Evolutionary conservation across 2,329 filamentous ascomycete genomes (phyloP).

Genomic region (Coleophoma crateriformis): DNA sequence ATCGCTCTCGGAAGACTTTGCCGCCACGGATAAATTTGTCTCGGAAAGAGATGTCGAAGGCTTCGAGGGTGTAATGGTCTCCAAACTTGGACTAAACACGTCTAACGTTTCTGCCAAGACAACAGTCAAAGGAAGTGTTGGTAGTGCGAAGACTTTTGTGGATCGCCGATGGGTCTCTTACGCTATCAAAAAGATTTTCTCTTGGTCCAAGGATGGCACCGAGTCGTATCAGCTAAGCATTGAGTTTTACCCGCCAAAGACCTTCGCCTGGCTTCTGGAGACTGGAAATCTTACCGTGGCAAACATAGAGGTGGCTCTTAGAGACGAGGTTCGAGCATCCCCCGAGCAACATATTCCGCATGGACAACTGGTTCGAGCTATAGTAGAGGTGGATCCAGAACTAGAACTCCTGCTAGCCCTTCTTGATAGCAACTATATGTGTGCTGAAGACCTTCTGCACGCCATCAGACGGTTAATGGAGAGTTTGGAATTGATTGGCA

Average conservation of each 20-base stretch:
- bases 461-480: conserved; percentile 62
- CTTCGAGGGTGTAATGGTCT: conserved; percentile 34
- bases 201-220: conserved; percentile 12
- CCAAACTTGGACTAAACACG: conserved; percentile 10
- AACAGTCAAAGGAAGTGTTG: too few species aligned
- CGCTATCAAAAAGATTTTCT: conserved; percentile 42
- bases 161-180: conserved; percentile 62
- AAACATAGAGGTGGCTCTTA: conserved; percentile 54
- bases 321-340: conserved; percentile 35
- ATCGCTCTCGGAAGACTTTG: conserved; percentile 10
- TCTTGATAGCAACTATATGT: conserved; percentile 59
- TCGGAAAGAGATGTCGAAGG: conserved; percentile 28
- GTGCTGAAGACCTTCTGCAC: conserved; percentile 60
- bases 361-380: conserved; percentile 55
- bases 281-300: conserved; percentile 55
- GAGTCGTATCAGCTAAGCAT: conserved; percentile 27
- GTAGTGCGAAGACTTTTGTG: conserved; percentile 21
- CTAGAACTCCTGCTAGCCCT: conserved; percentile 62
- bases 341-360: conserved; percentile 37
- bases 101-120: too few species aligned
- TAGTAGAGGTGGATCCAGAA: conserved; percentile 62
- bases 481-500: conserved; percentile 53
- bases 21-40: conserved; percentile 29
- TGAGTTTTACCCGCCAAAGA: conserved; percentile 39
- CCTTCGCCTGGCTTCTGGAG: conserved; percentile 53